Conservation (phyloP, 75 land plant genomes). For the Cryptomeria japonica region DNA sequence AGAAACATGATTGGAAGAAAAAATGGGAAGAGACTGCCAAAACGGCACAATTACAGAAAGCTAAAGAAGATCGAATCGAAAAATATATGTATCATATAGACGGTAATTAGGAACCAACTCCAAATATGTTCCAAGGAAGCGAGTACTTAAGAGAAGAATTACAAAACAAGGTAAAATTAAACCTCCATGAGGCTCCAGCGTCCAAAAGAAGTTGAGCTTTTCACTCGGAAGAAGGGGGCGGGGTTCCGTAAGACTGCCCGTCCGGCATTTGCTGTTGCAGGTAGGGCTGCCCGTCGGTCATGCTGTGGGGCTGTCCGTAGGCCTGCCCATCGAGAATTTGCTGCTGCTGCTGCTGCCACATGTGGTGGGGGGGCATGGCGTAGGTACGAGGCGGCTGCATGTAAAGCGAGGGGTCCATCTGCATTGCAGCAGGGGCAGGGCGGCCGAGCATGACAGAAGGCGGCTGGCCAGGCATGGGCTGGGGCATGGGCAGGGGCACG, state of each 20-base stretch:
- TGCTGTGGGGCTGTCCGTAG: neutral
- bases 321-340: neutral
- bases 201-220: neutral
- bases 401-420: conserved; percentile 18
- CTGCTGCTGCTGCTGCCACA: conserved; percentile 36
- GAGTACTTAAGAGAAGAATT: neutral
- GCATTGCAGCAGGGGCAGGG: conserved; percentile 21
- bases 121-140: neutral
- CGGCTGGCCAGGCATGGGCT: conserved; percentile 9
- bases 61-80: no score
- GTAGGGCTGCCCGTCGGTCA: neutral
- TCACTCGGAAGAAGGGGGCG: neutral
- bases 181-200: neutral
- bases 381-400: conserved; percentile 10
- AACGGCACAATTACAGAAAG: no score
- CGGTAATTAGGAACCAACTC: neutral
- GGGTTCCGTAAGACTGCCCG: neutral
- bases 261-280: conserved; percentile 1
- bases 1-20: no score
- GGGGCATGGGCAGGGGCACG: neutral
- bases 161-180: neutral
- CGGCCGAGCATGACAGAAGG: conserved; percentile 33
- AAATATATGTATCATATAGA: neutral
- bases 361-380: conserved; percentile 28
- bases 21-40: no score